phyloP scores from a whole-genome alignment of 495 filamentous ascomycete genomes.

The Lophiostoma macrostomum region DNA sequence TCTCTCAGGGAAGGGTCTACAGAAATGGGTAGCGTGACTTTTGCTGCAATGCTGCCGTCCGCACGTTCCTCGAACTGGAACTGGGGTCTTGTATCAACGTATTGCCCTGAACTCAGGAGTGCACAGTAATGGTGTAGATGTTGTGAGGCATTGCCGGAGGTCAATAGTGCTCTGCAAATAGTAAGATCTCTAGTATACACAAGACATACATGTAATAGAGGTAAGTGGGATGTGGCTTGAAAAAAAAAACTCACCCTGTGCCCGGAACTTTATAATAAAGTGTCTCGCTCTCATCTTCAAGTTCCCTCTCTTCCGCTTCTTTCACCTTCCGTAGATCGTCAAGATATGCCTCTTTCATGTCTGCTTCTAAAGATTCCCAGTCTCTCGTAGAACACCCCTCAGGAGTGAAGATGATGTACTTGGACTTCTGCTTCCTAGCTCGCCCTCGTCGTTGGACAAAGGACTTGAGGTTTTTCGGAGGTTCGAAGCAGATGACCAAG shows the following conservation, averaged over 20 bases:
- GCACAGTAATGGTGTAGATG: slow-evolving; percentile 85
- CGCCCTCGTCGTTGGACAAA: slow-evolving; percentile 88
- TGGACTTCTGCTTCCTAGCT: slow-evolving; percentile 69
- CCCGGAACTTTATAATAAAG: slow-evolving; percentile 53
- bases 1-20: slow-evolving; percentile 62
- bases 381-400: slow-evolving; percentile 28
- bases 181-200: neutral
- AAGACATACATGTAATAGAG: too few species aligned
- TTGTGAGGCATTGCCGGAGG: slow-evolving; percentile 63
- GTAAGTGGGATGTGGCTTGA: too few species aligned
- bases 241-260: slow-evolving; percentile 52
- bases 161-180: slow-evolving; percentile 63
- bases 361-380: slow-evolving; percentile 64
- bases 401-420: slow-evolving; percentile 63
- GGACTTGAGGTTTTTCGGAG: slow-evolving; percentile 71
- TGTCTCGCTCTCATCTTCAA: slow-evolving; percentile 46
- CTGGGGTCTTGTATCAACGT: slow-evolving; percentile 51
- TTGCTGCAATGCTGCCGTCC: slow-evolving; percentile 46
- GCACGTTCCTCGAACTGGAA: slow-evolving; percentile 45
- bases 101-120: slow-evolving; percentile 55
- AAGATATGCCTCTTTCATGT: slow-evolving; percentile 72
- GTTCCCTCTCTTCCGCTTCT: slow-evolving; percentile 51
- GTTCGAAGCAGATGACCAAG: slow-evolving; percentile 80
- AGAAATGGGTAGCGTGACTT: slow-evolving; percentile 68
- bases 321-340: slow-evolving; percentile 60